These are phyloP conservation scores for Cryptococcus sp. DNA, from an alignment of 1,284 basidiomycete species.

Conservation along the genomic window DNA sequence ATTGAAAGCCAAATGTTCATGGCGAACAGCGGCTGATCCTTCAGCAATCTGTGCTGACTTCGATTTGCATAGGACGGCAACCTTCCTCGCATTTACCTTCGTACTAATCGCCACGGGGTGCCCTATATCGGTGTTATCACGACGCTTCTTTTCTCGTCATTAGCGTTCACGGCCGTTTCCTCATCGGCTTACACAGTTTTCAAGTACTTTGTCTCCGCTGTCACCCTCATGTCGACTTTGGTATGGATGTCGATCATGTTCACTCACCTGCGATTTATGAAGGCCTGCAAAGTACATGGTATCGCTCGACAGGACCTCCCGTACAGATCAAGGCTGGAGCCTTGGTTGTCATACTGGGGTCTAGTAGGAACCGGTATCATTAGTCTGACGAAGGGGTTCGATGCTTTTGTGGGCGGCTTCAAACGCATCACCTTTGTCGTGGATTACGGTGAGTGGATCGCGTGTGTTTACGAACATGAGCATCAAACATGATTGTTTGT, in stretches of 20 bases:
- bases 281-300: constrained; percentile 12
- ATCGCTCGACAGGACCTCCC: constrained; percentile 7
- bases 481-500: neutral
- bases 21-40: no score
- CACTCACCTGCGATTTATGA: constrained; percentile 12
- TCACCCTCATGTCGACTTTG: constrained; percentile 19
- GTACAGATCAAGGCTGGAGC: constrained; percentile 6
- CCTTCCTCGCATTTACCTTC: constrained; percentile 4
- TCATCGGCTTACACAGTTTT: constrained; percentile 14
- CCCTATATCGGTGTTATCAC: constrained; percentile 5
- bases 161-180: constrained; percentile 12
- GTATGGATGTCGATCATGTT: constrained; percentile 16
- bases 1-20: no score
- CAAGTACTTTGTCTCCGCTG: constrained; percentile 26
- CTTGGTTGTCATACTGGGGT: constrained; percentile 12
- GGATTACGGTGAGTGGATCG: constrained; percentile 7
- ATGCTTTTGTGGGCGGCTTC: constrained; percentile 9
- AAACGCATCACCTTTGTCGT: constrained; percentile 9
- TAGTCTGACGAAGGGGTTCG: constrained; percentile 18
- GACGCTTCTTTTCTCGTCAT: constrained; percentile 7
- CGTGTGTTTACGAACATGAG: neutral
- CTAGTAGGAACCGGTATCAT: constrained; percentile 14
- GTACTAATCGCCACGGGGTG: constrained; percentile 6
- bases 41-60: no score
- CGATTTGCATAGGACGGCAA: constrained; percentile 5